phyloP scores from a whole-genome alignment of 2,329 filamentous ascomycete species.

The Colletotrichum tofieldiae region DNA sequence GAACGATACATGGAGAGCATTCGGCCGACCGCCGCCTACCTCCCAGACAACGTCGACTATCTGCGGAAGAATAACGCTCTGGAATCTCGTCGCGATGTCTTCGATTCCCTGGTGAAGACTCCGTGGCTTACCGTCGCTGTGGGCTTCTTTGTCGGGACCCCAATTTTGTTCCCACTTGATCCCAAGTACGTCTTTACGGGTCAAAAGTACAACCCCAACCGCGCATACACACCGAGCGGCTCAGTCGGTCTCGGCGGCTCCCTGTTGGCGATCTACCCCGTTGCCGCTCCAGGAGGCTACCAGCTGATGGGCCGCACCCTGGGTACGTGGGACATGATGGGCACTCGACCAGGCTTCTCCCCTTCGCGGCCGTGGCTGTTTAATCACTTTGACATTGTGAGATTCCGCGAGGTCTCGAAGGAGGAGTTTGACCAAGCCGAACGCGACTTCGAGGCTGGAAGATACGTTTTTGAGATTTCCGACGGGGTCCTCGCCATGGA shows the following conservation, averaged over 20 bases:
- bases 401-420: slow-evolving; percentile 53
- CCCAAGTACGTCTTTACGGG: slow-evolving; percentile 45
- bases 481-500: slow-evolving; percentile 50
- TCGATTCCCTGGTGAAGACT: slow-evolving; percentile 52
- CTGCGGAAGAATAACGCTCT: slow-evolving; percentile 56
- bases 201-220: slow-evolving; percentile 54
- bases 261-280: slow-evolving; percentile 55
- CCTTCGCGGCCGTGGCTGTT: slow-evolving; percentile 54
- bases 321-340: slow-evolving; percentile 54
- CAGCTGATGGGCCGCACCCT: slow-evolving; percentile 53
- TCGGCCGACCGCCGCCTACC: slow-evolving; percentile 70
- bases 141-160: slow-evolving; percentile 56
- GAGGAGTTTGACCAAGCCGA: slow-evolving; percentile 51
- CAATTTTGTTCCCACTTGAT: slow-evolving; percentile 51
- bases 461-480: slow-evolving; percentile 50
- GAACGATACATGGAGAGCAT: slow-evolving; percentile 73
- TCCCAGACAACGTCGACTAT: slow-evolving; percentile 73
- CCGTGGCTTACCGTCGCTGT: slow-evolving; percentile 51
- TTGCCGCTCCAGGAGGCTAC: slow-evolving; percentile 58
- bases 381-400: slow-evolving; percentile 53
- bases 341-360: slow-evolving; percentile 50
- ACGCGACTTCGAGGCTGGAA: slow-evolving; percentile 50
- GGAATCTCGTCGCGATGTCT: slow-evolving; percentile 49
- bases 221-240: slow-evolving; percentile 54
- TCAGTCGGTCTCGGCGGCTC: slow-evolving; percentile 56